Evolutionary conservation across 2,329 filamentous ascomycete genomes (phyloP).

Genomic region (Hypoxylon sp.): DNA sequence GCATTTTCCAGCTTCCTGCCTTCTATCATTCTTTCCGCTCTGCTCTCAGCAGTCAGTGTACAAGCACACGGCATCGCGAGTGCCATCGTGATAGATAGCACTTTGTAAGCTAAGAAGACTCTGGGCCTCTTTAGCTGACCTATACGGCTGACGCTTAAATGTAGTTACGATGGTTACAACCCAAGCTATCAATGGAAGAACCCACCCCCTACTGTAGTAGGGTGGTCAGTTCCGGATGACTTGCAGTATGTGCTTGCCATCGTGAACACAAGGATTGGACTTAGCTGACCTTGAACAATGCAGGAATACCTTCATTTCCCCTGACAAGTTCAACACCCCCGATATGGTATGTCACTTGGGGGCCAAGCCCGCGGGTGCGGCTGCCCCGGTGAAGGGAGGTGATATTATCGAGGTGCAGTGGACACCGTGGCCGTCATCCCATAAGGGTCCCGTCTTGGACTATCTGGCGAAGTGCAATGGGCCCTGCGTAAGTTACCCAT

Average conservation of each 20-base stretch:
- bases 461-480: slow-evolving; percentile 43
- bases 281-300: slow-evolving; percentile 8
- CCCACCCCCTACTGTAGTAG: slow-evolving; percentile 51
- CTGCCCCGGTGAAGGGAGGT: slow-evolving; percentile 50
- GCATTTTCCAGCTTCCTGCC: slow-evolving; percentile 21
- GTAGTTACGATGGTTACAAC: slow-evolving; percentile 53
- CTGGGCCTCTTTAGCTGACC: not conserved
- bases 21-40: slow-evolving; percentile 28
- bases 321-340: slow-evolving; percentile 45
- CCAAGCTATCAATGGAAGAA: slow-evolving; percentile 51
- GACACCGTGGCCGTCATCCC: slow-evolving; percentile 51
- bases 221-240: slow-evolving; percentile 53
- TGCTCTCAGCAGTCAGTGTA: slow-evolving; percentile 40
- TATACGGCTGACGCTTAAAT: slow-evolving; percentile 20
- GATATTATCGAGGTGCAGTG: slow-evolving; percentile 51
- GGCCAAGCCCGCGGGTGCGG: slow-evolving; percentile 49
- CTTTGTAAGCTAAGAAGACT: slow-evolving; percentile 47
- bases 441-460: slow-evolving; percentile 46
- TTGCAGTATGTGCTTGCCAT: slow-evolving; percentile 45
- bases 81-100: slow-evolving; percentile 49
- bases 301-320: slow-evolving; percentile 51
- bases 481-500: slow-evolving; percentile 32
- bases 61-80: slow-evolving; percentile 51
- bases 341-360: slow-evolving; percentile 53
- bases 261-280: not conserved